Evolutionary conservation across 768 basidiomycete genomes (phyloP).

Genomic region (Hypholoma sublateritium): DNA sequence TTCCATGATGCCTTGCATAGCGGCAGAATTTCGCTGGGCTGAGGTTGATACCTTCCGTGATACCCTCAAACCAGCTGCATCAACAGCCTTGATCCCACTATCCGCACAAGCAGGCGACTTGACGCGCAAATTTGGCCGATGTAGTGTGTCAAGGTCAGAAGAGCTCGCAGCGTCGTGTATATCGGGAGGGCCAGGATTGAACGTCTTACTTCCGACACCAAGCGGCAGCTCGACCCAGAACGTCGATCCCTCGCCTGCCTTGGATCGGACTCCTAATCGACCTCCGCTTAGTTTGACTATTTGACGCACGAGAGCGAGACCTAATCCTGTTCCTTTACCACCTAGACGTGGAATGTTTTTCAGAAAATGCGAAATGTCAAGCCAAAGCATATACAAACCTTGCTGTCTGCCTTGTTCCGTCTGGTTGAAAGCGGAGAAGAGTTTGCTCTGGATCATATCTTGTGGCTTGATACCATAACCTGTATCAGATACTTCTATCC

Average conservation of each 20-base stretch:
- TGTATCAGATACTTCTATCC: constrained; percentile 83
- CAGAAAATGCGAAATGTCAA: constrained; percentile 1
- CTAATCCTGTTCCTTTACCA: constrained; percentile 72
- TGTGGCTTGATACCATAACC: constrained; percentile 47
- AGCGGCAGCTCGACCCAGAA: constrained; percentile 88
- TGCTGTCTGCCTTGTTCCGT: constrained; percentile 76
- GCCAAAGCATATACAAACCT: constrained; percentile 28
- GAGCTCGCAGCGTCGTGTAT: constrained; percentile 21
- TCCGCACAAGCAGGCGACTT: constrained; percentile 8
- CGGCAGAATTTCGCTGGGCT: constrained; percentile 37
- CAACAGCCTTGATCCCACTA: constrained; percentile 26
- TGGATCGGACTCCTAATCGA: constrained; percentile 66
- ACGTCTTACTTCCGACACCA: constrained; percentile 64
- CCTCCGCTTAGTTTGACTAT: constrained; percentile 78
- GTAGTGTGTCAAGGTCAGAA: constrained; percentile 26
- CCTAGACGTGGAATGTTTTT: constrained; percentile 28
- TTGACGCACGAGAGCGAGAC: constrained; percentile 73
- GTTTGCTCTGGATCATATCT: constrained; percentile 70
- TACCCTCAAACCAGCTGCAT: constrained; percentile 20
- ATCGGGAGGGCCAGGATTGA: constrained; percentile 24
- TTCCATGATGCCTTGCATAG: constrained; percentile 68
- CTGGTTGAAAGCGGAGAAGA: constrained; percentile 78
- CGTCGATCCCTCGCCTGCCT: constrained; percentile 70
- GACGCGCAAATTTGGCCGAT: constrained; percentile 15
- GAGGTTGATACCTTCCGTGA: constrained; percentile 23